These are phyloP conservation scores for Colletotrichum cordylinicola DNA, from an alignment of 2,329 filamentous ascomycete species.

Conservation along the genomic window DNA sequence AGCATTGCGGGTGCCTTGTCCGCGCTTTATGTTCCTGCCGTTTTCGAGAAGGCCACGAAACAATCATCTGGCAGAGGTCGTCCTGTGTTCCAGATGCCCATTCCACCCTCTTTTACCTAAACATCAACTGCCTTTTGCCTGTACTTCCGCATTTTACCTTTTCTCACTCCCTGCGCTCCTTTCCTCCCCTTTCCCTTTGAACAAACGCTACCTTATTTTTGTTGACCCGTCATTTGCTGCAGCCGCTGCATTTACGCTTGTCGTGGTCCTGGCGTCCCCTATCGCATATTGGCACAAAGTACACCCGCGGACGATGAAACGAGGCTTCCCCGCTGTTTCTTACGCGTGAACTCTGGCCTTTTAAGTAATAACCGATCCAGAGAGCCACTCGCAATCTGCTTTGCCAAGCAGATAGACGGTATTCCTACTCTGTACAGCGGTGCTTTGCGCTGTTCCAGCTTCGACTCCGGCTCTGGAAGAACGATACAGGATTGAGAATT, in stretches of 20 bases:
- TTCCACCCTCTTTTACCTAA: background rate
- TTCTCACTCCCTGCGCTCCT: background rate
- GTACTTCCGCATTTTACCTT: background rate
- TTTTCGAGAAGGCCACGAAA: constrained; percentile 23
- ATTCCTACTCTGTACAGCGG: background rate
- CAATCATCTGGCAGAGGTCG: background rate
- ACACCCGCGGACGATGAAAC: constrained; percentile 2
- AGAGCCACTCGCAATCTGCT: background rate
- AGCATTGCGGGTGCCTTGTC: background rate
- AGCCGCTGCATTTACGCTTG: background rate
- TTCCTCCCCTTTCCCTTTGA: background rate
- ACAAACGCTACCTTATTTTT: background rate
- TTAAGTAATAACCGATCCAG: background rate
- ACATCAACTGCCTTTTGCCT: background rate
- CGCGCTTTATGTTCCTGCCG: constrained; percentile 1
- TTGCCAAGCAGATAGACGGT: background rate
- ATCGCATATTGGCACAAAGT: background rate
- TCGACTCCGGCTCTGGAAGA: background rate
- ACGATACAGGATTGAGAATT: background rate
- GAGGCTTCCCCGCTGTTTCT: constrained; percentile 16
- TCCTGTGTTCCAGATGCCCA: background rate
- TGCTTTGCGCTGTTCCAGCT: background rate
- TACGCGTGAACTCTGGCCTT: constrained; percentile 8
- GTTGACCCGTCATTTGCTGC: background rate
- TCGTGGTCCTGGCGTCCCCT: background rate